A percentile compares a stretch with the other conserved stretches of the same genome.
phyloP scores from a whole-genome alignment of 768 basidiomycete species.

The Coprinopsis cinerea region DNA sequence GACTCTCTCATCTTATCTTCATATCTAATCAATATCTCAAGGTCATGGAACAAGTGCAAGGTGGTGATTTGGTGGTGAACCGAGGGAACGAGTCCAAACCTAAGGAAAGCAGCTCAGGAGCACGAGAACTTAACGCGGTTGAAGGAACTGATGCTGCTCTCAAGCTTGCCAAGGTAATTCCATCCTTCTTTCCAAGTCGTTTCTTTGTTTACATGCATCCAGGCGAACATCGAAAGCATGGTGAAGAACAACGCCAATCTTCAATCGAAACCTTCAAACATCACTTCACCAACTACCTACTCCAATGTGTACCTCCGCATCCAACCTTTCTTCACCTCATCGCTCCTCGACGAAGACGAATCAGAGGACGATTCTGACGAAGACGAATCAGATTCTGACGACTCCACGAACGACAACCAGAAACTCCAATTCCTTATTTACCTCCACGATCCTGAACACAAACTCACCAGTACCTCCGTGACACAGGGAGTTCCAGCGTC shows the following conservation, averaged over 20 bases:
- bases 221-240: constrained; percentile 77
- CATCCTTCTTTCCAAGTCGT: constrained; percentile 4
- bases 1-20: not conserved
- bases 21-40: too few species aligned
- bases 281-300: constrained; percentile 62
- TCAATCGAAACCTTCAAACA: constrained; percentile 23
- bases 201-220: constrained; percentile 1
- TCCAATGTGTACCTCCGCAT: constrained; percentile 91
- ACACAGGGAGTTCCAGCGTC: constrained; percentile 79
- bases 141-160: constrained; percentile 81
- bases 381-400: constrained; percentile 20
- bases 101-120: constrained; percentile 44
- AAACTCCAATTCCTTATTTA: constrained; percentile 70
- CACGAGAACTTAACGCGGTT: constrained; percentile 73
- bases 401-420: constrained; percentile 30
- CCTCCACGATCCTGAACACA: constrained; percentile 74
- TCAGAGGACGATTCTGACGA: not conserved
- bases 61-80: constrained; percentile 87
- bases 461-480: constrained; percentile 67
- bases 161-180: constrained; percentile 73
- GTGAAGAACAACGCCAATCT: constrained; percentile 54
- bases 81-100: constrained; percentile 71
- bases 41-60: constrained; percentile 94
- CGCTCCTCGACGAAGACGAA: constrained; percentile 27
- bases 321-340: constrained; percentile 72